These are phyloP conservation scores for Sodiomyces alkalinus DNA, from an alignment of 2,329 filamentous ascomycete species.

Conservation along the genomic window DNA sequence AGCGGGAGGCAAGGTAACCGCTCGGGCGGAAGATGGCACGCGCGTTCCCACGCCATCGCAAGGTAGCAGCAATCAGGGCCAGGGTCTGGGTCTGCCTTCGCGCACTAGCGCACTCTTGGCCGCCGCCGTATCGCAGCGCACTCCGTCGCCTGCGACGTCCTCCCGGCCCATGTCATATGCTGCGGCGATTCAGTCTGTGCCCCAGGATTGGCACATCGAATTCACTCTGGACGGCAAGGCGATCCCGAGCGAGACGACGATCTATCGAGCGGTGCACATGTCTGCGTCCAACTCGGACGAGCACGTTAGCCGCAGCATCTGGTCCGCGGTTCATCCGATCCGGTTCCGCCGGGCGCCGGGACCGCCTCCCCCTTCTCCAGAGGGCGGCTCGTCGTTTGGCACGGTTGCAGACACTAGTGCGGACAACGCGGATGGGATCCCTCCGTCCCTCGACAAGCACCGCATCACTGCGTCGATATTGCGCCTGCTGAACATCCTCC, in stretches of 20 bases:
- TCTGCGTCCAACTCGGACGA: conserved; percentile 39
- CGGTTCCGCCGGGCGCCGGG: conserved; percentile 80
- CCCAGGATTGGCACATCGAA: conserved; percentile 95
- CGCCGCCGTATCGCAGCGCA: conserved; percentile 22
- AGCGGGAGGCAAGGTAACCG: conserved; percentile 74
- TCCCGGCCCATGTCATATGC: conserved; percentile 63
- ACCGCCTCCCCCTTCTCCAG: conserved; percentile 66
- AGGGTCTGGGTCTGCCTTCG: conserved; percentile 19
- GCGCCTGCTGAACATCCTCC: conserved; percentile 73
- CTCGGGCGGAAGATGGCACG: conserved; percentile 82
- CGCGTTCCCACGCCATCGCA: conserved; percentile 71
- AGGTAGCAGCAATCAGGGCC: too few species aligned
- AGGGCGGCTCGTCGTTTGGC: conserved; percentile 51
- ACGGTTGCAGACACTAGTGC: conserved; percentile 29
- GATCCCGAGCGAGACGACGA: conserved; percentile 82
- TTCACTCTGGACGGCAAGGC: conserved; percentile 77
- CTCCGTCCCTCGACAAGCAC: conserved; percentile 68
- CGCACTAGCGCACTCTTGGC: conserved; percentile 24
- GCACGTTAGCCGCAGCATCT: conserved; percentile 59
- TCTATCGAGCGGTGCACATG: conserved; percentile 85
- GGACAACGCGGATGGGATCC: conserved; percentile 46
- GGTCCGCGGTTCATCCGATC: conserved; percentile 81
- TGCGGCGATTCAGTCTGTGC: conserved; percentile 62
- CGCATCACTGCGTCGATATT: conserved; percentile 78
- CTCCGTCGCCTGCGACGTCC: conserved; percentile 37